phyloP scores from a whole-genome alignment of 257 asterid genomes.

The Solanum verrucosum region DNA sequence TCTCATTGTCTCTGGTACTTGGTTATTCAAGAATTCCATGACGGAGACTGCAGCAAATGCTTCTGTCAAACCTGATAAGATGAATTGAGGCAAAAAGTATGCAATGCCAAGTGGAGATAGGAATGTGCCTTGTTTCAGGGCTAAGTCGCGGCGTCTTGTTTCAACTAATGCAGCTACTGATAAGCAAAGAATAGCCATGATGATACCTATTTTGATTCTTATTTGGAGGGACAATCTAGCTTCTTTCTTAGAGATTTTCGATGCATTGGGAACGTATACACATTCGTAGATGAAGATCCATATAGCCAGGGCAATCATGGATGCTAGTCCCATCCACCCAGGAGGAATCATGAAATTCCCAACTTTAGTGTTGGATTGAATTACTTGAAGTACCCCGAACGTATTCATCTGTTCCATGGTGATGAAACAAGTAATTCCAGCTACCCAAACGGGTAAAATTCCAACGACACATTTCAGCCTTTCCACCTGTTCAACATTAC shows the following conservation, averaged over 20 bases:
- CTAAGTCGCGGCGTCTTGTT: conserved; percentile 28
- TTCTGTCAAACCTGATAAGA: conserved; percentile 57
- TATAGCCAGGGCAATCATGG: conserved; percentile 57
- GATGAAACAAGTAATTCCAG: conserved; percentile 57
- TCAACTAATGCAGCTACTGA: conserved; percentile 47
- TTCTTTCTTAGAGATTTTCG: conserved; percentile 22
- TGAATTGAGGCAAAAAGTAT: conserved; percentile 49
- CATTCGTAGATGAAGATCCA: conserved; percentile 70
- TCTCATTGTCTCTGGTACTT: conserved; percentile 57
- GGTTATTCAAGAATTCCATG: conserved; percentile 54
- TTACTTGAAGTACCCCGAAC: conserved; percentile 56
- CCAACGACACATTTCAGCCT: conserved; percentile 41
- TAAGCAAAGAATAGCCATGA: conserved; percentile 56
- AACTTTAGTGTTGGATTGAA: conserved; percentile 40
- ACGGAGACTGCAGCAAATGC: conserved; percentile 54
- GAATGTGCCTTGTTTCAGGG: conserved; percentile 20
- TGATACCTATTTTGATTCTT: conserved; percentile 41
- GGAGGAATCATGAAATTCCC: conserved; percentile 66
- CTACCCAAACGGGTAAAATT: conserved; percentile 57
- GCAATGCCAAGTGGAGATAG: conserved; percentile 42
- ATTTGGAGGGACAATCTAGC: conserved; percentile 25
- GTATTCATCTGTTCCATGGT: conserved; percentile 66
- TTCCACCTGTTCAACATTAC: conserved; percentile 60
- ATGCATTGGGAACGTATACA: conserved; percentile 28
- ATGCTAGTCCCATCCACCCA: conserved; percentile 68